Evolutionary conservation across 768 basidiomycete genomes (phyloP), one percentile per base, ranked within the genome.

Genomic region (Cystofilobasidium capitatum): DNA sequence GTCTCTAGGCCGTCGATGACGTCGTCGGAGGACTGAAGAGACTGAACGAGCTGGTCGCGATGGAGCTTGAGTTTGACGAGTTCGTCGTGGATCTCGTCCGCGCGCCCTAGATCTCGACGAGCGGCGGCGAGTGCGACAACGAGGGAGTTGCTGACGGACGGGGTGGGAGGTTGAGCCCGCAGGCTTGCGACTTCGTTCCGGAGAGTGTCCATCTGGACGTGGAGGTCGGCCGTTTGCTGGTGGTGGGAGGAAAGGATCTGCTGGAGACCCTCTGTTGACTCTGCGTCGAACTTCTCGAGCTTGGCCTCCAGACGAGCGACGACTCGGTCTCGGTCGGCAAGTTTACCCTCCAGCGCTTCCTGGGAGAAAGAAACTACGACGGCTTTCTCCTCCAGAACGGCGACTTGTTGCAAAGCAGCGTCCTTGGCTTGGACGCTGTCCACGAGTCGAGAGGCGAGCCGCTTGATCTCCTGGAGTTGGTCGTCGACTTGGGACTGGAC

Each of bases 11-110:
- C 77, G 71, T 77, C 44, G 45, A 55, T 44, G 22, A 62, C 60
- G 55, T 64, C 64, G 44, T 70, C 63, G n/a, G 70, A 49, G 20
- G 31, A 26, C 42, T 20, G 26, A 8, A 64, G 47, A 22, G 60
- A 54, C 26, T 68, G 64, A 29, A 37, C 42, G n/a, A 70, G 64
- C 37, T 68, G 65, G 26, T 64, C 40, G n/a, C 64, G 51, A 29
- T 73, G 66, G 0, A 64, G 26, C 49, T 69, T 62, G 51, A 68
- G 47, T n/a, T 40, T 17, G n/a, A 22, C 49, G 40, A 73, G 71
- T 44, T 70, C 79, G 70, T 85, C 84, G n/a, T 78, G 77, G 17
- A 79, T 76, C 67, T 79, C 78, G 76, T 87, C 86, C 10, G 86
- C 84, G 65, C 83, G 79, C 7, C 24, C 26, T 9, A 66, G 58